Percentiles rank a stretch among this genome's conserved stretches.
These are phyloP conservation scores for Silene coronaria DNA, from an alignment of 179 eudicot species.

Conservation along the genomic window DNA sequence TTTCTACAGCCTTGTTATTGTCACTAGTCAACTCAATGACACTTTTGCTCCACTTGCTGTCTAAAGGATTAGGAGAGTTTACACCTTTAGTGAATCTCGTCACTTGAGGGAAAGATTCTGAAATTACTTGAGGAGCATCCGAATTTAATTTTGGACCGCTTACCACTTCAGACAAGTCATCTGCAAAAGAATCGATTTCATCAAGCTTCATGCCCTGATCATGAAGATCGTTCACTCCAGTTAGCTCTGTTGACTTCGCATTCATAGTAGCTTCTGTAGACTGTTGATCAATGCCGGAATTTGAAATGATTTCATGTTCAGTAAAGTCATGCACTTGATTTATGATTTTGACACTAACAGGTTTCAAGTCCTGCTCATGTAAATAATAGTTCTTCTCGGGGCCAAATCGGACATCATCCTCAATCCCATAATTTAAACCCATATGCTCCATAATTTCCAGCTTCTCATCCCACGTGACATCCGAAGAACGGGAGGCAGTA, in stretches of 20 bases:
- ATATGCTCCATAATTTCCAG: slow-evolving; percentile 43
- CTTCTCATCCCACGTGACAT: slow-evolving; percentile 73
- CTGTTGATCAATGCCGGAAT: slow-evolving; percentile 11
- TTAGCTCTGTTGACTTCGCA: too few species aligned
- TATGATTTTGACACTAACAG: slow-evolving; percentile 18
- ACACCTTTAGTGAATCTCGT: slow-evolving; percentile 5
- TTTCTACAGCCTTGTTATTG: background rate
- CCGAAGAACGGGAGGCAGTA: slow-evolving; percentile 32
- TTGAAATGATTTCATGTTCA: slow-evolving; percentile 20
- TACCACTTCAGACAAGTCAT: background rate
- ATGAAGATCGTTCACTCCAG: too few species aligned
- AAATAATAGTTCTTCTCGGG: background rate
- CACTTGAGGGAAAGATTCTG: slow-evolving; percentile 2
- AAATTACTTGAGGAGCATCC: slow-evolving; percentile 16
- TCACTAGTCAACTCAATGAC: slow-evolving; percentile 14
- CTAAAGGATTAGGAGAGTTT: background rate
- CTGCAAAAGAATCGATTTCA: background rate
- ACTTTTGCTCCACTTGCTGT: slow-evolving; percentile 9
- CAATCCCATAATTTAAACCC: slow-evolving; percentile 20
- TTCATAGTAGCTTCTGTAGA: background rate
- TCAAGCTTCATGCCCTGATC: too few species aligned
- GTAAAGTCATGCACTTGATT: slow-evolving; percentile 25
- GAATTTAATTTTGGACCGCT: background rate
- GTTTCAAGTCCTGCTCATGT: slow-evolving; percentile 3
- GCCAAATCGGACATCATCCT: slow-evolving; percentile 26